Evolutionary conservation across 805 yeast genomes (phyloP), one percentile per base, ranked within the genome.

Genomic region (Metschnikowia vanudenii): DNA sequence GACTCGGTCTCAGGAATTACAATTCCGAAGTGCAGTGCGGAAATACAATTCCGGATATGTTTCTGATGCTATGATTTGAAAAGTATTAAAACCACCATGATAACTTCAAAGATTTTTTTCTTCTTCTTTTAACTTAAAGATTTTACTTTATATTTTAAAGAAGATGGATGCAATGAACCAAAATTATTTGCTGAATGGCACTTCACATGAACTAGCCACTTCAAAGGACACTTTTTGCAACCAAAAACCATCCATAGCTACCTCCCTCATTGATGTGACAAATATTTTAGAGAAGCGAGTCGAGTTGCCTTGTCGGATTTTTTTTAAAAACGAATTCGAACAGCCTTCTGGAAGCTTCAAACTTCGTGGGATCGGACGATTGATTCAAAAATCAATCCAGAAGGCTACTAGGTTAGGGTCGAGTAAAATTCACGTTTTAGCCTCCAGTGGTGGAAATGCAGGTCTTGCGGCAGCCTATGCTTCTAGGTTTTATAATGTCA

Each of bases 301-400:
- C n/a, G 24, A 54, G 43, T 39, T 63, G 61, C 62, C 59, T 8
- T 75, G 76, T 49, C 62, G 70, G 11, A 61, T 78, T 1, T 64
- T 71, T 30, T 62, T 79, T 45, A 80, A 80, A 51, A 70, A 74
- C 50, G 84, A 80, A 53, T 68, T 64, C 41, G 68, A 73, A 26
- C 84, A 80, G 54, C 84, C 84, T 5, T 70, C 80, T 11, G 83
- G 83, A 0, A 74, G 80, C 46, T 80, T 79, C 64, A 80, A 80
- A 59, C 64, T 79, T 17, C 64, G 84, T 54, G 84, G 84, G 0
- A 67, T 80, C 24, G 82, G 83, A 5, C 57, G 76, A 48, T 63
- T 76, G 36, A 69, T 79, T 29, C 55, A 61, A n/a, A 56, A 59
- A 17, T 63, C 68, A 10, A 60, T 73, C 0, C 59, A 56, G 3